A percentile compares a stretch with the other conserved stretches of the same genome.
These are phyloP conservation scores for Dissophora globulifera DNA, from an alignment of 192 early-diverging fungal species.

Conservation along the genomic window DNA sequence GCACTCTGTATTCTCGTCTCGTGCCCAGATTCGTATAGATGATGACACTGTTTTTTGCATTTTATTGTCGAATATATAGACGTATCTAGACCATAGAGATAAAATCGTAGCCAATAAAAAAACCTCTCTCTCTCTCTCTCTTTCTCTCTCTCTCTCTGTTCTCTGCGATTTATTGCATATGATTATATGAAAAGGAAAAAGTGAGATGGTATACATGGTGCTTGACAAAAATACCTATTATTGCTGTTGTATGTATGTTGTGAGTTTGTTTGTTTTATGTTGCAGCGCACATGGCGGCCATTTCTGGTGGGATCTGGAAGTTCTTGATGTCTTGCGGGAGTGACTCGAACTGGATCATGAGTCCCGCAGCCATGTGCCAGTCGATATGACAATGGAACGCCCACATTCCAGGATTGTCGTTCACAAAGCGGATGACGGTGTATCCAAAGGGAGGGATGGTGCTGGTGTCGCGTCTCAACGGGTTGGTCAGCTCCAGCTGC, in stretches of 20 bases:
- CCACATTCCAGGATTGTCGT: slow-evolving; percentile 58
- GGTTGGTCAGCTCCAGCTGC: slow-evolving; percentile 21
- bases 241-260: no score
- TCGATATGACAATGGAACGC: slow-evolving; percentile 59
- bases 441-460: slow-evolving; percentile 42
- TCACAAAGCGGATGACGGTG: slow-evolving; percentile 30
- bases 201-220: background rate
- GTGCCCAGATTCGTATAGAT: background rate
- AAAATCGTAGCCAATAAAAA: no score
- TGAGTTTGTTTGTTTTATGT: no score
- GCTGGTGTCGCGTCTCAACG: slow-evolving; percentile 44
- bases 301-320: slow-evolving; percentile 33
- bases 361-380: slow-evolving; percentile 58
- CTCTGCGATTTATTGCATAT: no score
- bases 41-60: background rate
- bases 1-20: no score
- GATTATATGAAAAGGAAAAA: no score
- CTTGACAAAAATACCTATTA: no score
- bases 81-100: no score
- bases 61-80: no score
- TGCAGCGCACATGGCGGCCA: slow-evolving; percentile 36
- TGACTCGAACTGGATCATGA: slow-evolving; percentile 49
- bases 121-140: no score
- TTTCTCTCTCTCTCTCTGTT: no score
- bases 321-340: slow-evolving; percentile 24